Conservation (phyloP, 257 asterid genomes). For the Ilex asprella region DNA sequence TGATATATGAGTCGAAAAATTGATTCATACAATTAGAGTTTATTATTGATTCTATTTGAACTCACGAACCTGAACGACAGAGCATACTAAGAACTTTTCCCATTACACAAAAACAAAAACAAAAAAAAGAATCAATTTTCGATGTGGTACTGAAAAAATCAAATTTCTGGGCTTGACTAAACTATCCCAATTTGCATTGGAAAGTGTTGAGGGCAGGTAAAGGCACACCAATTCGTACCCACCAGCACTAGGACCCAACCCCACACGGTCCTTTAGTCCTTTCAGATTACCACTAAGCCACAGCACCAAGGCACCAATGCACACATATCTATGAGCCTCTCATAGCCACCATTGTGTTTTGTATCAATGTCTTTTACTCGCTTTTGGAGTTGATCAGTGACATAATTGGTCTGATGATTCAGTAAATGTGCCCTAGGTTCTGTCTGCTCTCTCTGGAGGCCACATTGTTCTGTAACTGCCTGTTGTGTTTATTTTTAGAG, state of each 20-base stretch:
- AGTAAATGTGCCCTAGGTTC: too few relatives aligned
- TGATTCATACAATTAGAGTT: too few relatives aligned
- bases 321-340: constrained; percentile 13
- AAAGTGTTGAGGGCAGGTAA: constrained; percentile 31
- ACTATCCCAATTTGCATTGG: constrained; percentile 17
- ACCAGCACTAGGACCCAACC: constrained; percentile 15
- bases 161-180: constrained; percentile 18
- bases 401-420: too few relatives aligned
- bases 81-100: too few relatives aligned
- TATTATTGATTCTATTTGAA: too few relatives aligned
- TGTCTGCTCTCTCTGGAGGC: too few relatives aligned
- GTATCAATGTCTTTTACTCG: not conserved
- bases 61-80: too few relatives aligned
- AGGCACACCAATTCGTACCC: constrained; percentile 38
- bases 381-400: too few relatives aligned
- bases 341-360: not conserved
- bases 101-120: too few relatives aligned
- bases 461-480: too few relatives aligned
- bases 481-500: too few relatives aligned
- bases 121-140: not conserved
- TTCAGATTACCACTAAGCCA: constrained; percentile 2
- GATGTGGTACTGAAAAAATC: not conserved
- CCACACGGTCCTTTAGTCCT: constrained; percentile 9
- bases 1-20: too few relatives aligned
- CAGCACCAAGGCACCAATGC: constrained; percentile 6